These are phyloP conservation scores for Fragosphaeria purpurea DNA, from an alignment of 2,329 filamentous ascomycete species.

Conservation along the genomic window DNA sequence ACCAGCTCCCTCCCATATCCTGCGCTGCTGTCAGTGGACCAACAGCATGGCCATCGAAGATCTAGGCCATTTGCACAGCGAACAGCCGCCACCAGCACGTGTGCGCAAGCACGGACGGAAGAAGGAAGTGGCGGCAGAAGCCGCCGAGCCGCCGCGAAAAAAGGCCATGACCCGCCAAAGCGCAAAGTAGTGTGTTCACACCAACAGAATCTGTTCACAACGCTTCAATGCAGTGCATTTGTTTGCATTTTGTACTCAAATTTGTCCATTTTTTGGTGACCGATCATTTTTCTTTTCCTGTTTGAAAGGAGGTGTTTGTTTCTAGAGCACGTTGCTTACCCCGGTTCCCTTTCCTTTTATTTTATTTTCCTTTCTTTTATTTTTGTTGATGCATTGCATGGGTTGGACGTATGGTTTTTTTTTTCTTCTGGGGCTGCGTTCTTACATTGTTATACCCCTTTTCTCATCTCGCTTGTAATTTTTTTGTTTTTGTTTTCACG, in stretches of 20 bases:
- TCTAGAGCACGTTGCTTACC: no score
- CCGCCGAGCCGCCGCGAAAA: slow-evolving; percentile 16
- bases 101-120: slow-evolving; percentile 43
- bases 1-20: slow-evolving; percentile 27
- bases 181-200: slow-evolving; percentile 3
- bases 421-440: not conserved
- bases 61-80: slow-evolving; percentile 46
- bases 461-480: no score
- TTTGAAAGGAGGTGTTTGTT: no score
- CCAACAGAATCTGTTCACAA: no score
- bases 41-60: slow-evolving; percentile 49
- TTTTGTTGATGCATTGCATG: not conserved
- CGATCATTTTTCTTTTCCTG: no score
- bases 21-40: slow-evolving; percentile 44
- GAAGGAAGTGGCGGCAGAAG: slow-evolving; percentile 23
- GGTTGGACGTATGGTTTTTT: not conserved
- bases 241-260: no score
- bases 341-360: no score
- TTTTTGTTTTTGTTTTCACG: not conserved
- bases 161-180: slow-evolving; percentile 14
- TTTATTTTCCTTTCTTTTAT: not conserved
- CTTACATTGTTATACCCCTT: not conserved
- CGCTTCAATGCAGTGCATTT: no score
- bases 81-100: slow-evolving; percentile 42
- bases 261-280: no score